phyloP scores from a whole-genome alignment of 2,329 filamentous ascomycete species.

The Salinomyces thailandicus region DNA sequence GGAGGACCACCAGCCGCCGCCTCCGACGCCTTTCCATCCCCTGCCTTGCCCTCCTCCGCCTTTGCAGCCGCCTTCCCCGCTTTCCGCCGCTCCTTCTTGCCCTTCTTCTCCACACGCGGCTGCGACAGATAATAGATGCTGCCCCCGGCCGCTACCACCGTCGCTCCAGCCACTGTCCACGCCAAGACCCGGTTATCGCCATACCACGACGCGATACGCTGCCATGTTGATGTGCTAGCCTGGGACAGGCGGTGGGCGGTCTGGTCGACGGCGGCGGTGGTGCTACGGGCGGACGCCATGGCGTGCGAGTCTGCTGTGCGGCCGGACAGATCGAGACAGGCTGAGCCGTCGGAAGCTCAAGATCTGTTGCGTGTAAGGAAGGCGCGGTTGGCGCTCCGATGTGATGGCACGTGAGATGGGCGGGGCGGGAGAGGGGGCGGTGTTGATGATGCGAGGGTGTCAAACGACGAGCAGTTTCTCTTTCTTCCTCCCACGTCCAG shows the following conservation, averaged over 20 bases:
- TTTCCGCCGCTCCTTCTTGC: constrained; percentile 84
- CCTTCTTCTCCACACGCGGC: constrained; percentile 54
- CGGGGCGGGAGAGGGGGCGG: too few relatives aligned
- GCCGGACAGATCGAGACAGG: too few relatives aligned
- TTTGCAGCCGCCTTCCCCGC: constrained; percentile 68
- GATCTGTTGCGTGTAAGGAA: too few relatives aligned
- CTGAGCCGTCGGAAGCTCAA: too few relatives aligned
- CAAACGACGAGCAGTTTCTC: too few relatives aligned
- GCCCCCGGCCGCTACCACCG: constrained; percentile 82
- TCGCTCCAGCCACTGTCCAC: constrained; percentile 92
- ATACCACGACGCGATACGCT: constrained; percentile 81
- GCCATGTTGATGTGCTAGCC: constrained; percentile 45
- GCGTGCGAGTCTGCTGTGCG: too few relatives aligned
- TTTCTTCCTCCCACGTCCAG: too few relatives aligned
- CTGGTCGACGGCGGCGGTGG: constrained; percentile 6
- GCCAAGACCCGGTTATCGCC: constrained; percentile 92
- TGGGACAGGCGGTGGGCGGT: constrained; percentile 1
- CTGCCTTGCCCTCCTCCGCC: constrained; percentile 15
- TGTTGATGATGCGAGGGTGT: too few relatives aligned
- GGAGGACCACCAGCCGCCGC: constrained; percentile 11
- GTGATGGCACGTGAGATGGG: too few relatives aligned
- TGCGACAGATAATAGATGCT: constrained; percentile 77
- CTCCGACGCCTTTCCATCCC: constrained; percentile 11
- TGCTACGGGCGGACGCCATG: constrained; percentile 7
- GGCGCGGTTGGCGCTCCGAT: too few relatives aligned